These are phyloP conservation scores for Boletus hoseneyae DNA, from an alignment of 1,284 basidiomycete species.

Conservation along the genomic window DNA sequence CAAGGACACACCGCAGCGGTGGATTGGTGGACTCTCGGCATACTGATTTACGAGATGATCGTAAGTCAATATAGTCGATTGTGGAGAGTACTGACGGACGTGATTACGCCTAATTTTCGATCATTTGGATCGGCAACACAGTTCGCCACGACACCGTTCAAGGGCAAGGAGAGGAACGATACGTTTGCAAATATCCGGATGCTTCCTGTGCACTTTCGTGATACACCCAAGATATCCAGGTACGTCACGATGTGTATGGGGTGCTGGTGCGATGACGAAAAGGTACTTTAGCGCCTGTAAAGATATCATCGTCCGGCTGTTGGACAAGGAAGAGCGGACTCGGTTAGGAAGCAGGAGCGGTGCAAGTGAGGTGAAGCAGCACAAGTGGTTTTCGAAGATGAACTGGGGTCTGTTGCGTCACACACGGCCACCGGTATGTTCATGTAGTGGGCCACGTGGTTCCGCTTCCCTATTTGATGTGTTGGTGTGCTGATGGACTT, in stretches of 20 bases:
- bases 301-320: slow-evolving; percentile 81
- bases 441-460: slow-evolving; percentile 12
- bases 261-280: slow-evolving; percentile 11
- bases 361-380: slow-evolving; percentile 97
- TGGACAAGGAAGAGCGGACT: slow-evolving; percentile 92
- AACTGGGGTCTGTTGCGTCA: slow-evolving; percentile 97
- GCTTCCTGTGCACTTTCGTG: slow-evolving; percentile 85
- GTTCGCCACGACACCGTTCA: slow-evolving; percentile 99
- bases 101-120: slow-evolving; percentile 12
- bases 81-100: slow-evolving; percentile 21
- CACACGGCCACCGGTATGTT: slow-evolving; percentile 83
- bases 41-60: slow-evolving; percentile 99
- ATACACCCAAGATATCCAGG: slow-evolving; percentile 80
- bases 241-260: slow-evolving; percentile 42
- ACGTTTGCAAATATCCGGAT: slow-evolving; percentile 96
- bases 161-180: slow-evolving; percentile 90
- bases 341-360: slow-evolving; percentile 90
- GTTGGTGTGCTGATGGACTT: slow-evolving; percentile 24
- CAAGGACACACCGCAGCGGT: slow-evolving; percentile 98
- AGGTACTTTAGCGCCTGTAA: slow-evolving; percentile 66
- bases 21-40: slow-evolving; percentile 99
- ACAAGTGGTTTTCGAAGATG: slow-evolving; percentile 97
- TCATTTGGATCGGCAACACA: slow-evolving; percentile 33
- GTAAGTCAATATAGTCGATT: slow-evolving; percentile 48
- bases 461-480: slow-evolving; percentile 10